Percentiles rank a stretch among this genome's conserved stretches.
phyloP scores from a whole-genome alignment of 257 asterid species.

The Mentha longifolia region DNA sequence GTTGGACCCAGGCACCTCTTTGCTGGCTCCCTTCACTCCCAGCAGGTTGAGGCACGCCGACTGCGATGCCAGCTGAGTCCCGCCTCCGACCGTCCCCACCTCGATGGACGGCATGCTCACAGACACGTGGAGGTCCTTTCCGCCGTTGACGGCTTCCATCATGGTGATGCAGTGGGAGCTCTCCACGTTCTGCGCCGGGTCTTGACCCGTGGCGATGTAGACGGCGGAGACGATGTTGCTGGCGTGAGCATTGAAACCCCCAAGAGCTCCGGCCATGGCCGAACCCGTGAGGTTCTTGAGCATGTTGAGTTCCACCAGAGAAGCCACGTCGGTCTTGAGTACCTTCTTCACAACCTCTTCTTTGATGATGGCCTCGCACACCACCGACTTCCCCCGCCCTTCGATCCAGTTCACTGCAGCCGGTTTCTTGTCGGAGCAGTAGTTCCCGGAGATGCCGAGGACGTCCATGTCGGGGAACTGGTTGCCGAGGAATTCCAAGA shows the following conservation, averaged over 20 bases:
- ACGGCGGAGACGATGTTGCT: slow-evolving; percentile 50
- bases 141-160: slow-evolving; percentile 50
- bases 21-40: slow-evolving; percentile 55
- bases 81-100: slow-evolving; percentile 57
- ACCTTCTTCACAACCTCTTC: slow-evolving; percentile 46
- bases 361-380: slow-evolving; percentile 45
- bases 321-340: slow-evolving; percentile 45
- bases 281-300: slow-evolving; percentile 50
- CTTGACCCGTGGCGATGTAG: slow-evolving; percentile 50
- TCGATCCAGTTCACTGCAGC: no score
- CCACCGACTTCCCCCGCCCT: no score
- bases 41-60: slow-evolving; percentile 57
- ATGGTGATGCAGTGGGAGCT: slow-evolving; percentile 54
- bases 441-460: slow-evolving; percentile 55
- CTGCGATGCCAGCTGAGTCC: slow-evolving; percentile 54
- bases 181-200: slow-evolving; percentile 52
- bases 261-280: slow-evolving; percentile 53
- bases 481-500: slow-evolving; percentile 37
- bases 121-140: slow-evolving; percentile 51
- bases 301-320: slow-evolving; percentile 50
- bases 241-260: slow-evolving; percentile 55
- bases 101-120: slow-evolving; percentile 55
- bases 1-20: slow-evolving; percentile 49
- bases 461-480: slow-evolving; percentile 57
- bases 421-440: slow-evolving; percentile 53